Evolutionary conservation across 2,329 filamentous ascomycete species (phyloP), one percentile per base, ranked within the genome.

Genomic region (Paraphoma chrysanthemicola): DNA sequence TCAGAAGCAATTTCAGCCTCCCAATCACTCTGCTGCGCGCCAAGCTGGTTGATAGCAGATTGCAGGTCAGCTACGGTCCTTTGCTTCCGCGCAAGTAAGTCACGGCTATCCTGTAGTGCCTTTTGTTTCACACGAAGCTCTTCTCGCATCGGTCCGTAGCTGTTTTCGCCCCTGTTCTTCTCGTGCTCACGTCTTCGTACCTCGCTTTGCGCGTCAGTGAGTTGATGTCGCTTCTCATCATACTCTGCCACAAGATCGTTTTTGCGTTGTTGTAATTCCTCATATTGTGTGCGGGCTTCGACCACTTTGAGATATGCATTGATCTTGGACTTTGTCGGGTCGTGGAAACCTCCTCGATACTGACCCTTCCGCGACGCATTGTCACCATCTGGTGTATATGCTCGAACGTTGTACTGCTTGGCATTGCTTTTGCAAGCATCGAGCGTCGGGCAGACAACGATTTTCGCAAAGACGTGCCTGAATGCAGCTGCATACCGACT

Each of bases 311-410:
- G 89, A 30, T 97, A 90, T 29, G 90, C 92, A 68, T 94, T 90
- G n/a, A 98, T 83, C 18, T 94, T 89, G 1, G 94, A 98, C 64
- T 89, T 90, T 33, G 90, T 86, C 10, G 90, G 87, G 72, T 99
- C 95, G 60, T 97, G 90, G 72, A 90, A 99, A 68, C 95, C 95
- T 82, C 95, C 95, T 47, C 93, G 97, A 81, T 99, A 87, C 12
- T 93, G 94, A 78, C 95, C 95, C 67, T 94, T 90, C 80, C 96
- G 97, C 79, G 97, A 96, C 1, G 93, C 93, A 31, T 92, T 92
- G 77, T 98, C 94, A 76, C 95, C 95, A 54, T 98, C 93, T 3
- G 92, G 90, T 0, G 95, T 99, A 64, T 99, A 97, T 33, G 92
- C 93, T 68, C 93, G 93, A 23, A 98, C 88, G 16, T 91, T 91